Evolutionary conservation across 768 basidiomycete genomes (phyloP), one percentile per base, ranked within the genome.

Genomic region (Harrya chromipes): DNA sequence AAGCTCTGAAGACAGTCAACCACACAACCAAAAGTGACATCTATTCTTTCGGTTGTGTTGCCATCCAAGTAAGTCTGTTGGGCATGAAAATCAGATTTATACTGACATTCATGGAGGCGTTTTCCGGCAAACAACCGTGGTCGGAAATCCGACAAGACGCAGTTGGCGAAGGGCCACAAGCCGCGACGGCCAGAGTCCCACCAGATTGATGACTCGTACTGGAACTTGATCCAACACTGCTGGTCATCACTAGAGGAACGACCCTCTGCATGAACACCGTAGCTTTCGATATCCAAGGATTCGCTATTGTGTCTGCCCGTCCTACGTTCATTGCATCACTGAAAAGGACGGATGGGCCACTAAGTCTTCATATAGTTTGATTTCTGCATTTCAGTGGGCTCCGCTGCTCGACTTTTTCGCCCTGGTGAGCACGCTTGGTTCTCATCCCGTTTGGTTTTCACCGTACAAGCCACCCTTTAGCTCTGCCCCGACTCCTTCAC

Each of bases 401-500:
- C 54, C 56, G 62, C 50, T 66, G 55, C 16, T 66, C 62, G 12
- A 66, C 62, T 0, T 65, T 66, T 46, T 66, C 64, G 12, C 19
- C 66, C 20, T 34, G 54, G 64, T 64, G 33, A 46, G 64, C 27
- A 45, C 23, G 9, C 1, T 47, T 37, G 11, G 27, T 19, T 27
- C n/a, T 7, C 35, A 6, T 1, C 10, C 12, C 12, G 24, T 37
- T 46, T 17, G 11, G 40, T 37, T 40, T 38, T 57, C 52, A 56
- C 31, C 38, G 0, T 17, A 31, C 35, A 46, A 46, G 20, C 36
- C 14, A 36, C 39, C 16, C 42, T 52, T 20, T 40, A 65, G 64
- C 29, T 56, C 54, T 19, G 64, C 64, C 19, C 54, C 66, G 64
- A 66, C 56, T 11, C 64, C 53, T 48, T 63, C 61, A 2, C 63